These are phyloP conservation scores for Arthrobotrys iridis DNA, from an alignment of 2,329 filamentous ascomycete species.

Conservation along the genomic window DNA sequence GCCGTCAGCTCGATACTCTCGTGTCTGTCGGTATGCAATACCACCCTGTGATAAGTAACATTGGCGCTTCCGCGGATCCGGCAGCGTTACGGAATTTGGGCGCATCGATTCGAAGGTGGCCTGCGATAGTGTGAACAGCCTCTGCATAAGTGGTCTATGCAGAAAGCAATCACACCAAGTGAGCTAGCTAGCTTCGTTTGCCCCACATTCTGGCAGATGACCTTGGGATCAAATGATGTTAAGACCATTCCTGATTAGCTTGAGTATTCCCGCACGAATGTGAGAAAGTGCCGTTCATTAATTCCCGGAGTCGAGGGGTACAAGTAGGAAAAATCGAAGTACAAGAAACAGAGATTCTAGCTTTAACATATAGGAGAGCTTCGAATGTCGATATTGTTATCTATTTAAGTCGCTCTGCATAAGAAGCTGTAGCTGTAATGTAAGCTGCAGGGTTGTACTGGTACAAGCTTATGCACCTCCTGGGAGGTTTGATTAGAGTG, in stretches of 20 bases:
- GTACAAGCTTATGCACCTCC: conserved; percentile 7
- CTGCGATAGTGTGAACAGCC: conserved; percentile 30
- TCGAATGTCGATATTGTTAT: not conserved
- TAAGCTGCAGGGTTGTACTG: conserved; percentile 11
- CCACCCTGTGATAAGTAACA: conserved; percentile 22
- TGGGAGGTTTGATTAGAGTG: no score
- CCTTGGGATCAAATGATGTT: conserved; percentile 20
- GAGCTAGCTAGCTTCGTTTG: conserved; percentile 21
- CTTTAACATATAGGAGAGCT: conserved; percentile 9
- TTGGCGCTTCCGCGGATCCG: conserved; percentile 52
- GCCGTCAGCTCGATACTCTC: not conserved
- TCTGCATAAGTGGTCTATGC: conserved; percentile 44
- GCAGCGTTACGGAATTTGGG: conserved; percentile 44
- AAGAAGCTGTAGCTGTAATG: not conserved
- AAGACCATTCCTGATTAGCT: conserved; percentile 15
- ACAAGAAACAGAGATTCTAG: not conserved
- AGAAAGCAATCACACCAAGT: conserved; percentile 42
- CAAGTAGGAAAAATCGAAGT: not conserved
- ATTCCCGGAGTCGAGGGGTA: conserved; percentile 15
- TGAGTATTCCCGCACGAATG: conserved; percentile 2
- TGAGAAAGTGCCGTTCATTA: not conserved
- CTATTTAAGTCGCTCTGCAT: conserved; percentile 1
- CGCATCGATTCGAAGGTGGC: conserved; percentile 24
- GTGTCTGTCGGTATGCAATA: conserved; percentile 25
- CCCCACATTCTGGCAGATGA: conserved; percentile 53